Evolutionary conservation across 495 filamentous ascomycete genomes (phyloP), one percentile per base, ranked within the genome.

Genomic region (Daldinia childiae): DNA sequence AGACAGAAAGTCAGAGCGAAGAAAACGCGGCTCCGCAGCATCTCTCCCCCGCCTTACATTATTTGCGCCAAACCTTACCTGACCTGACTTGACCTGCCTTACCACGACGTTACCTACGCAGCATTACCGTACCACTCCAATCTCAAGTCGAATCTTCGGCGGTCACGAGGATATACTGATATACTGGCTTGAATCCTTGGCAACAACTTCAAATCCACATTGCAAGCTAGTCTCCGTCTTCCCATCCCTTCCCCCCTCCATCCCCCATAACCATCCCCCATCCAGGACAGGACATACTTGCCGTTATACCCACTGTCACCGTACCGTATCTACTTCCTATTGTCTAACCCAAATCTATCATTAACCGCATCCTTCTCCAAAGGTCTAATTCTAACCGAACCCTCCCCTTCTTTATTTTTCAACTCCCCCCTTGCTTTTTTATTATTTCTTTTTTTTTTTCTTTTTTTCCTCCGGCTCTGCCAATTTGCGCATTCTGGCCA

Each of bases 21-120:
- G 34, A 62, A 68, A 62, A 73, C 38, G 70, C 70, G 50, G 70
- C 70, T 73, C 70, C 70, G 70, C 70, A 72, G 70, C 70, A 65
- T 68, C 56, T 54, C 66, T 62, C 66, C 57, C 71, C 71, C 71
- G 71, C 71, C 71, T 73, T 69, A 73, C 71, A 73, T 73, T 73
- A 65, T 68, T 71, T 68, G 70, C 70, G 70, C 70, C 70, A 71
- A 62, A 61, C 68, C 68, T 61, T 64, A 64, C 70, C 62, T 64
- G 14, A 58, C 68, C 68, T 62, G 51, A 60, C 68, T 45, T 38
- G 32, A 48, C 68, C 68, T 72, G 70, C 70, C 70, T 62, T 73
- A 73, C 65, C 58, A 65, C 60, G 59, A 68, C 70, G 70, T 73
- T 73, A 73, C 65, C 57, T 48, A 65, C 65, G 48, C 64, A 56